Evolutionary conservation across 2,329 filamentous ascomycete species (phyloP).

Genomic region (Didymosphaeria variabile): DNA sequence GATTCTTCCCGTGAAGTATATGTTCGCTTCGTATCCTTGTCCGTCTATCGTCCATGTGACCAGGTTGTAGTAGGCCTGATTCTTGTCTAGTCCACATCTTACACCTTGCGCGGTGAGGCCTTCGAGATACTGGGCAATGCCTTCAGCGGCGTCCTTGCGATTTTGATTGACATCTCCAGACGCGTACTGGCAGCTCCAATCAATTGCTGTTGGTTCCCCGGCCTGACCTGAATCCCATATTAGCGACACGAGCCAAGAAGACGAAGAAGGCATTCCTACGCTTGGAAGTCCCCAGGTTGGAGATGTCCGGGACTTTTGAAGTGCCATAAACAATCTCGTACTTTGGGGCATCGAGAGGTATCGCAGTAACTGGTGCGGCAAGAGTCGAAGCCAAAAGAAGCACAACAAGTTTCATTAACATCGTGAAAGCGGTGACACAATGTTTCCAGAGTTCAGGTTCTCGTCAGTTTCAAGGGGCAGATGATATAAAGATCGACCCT

Average conservation of each 20-base stretch:
- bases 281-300: not conserved
- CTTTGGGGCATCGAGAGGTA: not conserved
- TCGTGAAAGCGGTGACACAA: not conserved
- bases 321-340: not conserved
- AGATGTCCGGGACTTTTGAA: not conserved
- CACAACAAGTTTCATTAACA: not conserved
- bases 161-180: not conserved
- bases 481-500: not conserved
- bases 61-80: not conserved
- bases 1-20: not conserved
- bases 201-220: not conserved
- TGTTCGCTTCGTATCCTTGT: not conserved
- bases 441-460: not conserved
- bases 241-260: not conserved
- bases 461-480: not conserved
- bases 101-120: not conserved
- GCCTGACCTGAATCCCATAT: not conserved
- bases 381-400: not conserved
- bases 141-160: not conserved
- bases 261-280: not conserved
- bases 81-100: not conserved
- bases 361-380: not conserved
- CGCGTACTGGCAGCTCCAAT: not conserved
- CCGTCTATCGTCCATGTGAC: not conserved
- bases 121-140: not conserved